phyloP scores from a whole-genome alignment of 148 eudicot species.

The Rhododendron ferrugineum region DNA sequence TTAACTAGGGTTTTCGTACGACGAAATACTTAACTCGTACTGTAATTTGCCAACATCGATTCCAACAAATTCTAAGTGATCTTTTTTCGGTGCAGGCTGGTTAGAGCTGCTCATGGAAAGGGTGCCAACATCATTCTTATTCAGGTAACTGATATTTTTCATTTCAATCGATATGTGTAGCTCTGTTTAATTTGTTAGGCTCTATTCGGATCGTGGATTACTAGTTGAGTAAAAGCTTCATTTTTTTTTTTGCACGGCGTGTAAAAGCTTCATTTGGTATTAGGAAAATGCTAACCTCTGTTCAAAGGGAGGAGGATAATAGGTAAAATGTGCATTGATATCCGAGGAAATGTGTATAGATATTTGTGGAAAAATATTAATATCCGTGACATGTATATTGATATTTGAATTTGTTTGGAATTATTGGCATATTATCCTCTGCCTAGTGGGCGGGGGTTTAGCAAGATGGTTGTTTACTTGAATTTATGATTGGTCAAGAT shows the following conservation, averaged over 20 bases:
- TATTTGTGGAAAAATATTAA: too few relatives aligned
- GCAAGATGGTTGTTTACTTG: background rate
- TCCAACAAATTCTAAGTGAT: background rate
- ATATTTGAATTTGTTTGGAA: too few relatives aligned
- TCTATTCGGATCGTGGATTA: background rate
- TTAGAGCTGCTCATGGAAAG: slow-evolving; percentile 62
- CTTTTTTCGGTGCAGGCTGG: slow-evolving; percentile 49
- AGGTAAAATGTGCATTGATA: too few relatives aligned
- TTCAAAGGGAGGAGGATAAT: too few relatives aligned
- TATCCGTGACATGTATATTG: too few relatives aligned
- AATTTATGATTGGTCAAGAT: background rate
- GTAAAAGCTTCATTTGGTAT: too few relatives aligned
- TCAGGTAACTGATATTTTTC: slow-evolving; percentile 42
- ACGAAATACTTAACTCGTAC: background rate
- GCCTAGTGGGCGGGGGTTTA: too few relatives aligned
- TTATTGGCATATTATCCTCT: too few relatives aligned
- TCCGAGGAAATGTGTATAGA: too few relatives aligned
- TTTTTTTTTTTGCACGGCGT: too few relatives aligned
- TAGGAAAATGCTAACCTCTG: too few relatives aligned
- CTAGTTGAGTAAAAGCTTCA: too few relatives aligned
- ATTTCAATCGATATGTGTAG: background rate
- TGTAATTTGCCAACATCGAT: background rate
- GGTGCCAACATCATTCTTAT: slow-evolving; percentile 78
- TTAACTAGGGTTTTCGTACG: background rate
- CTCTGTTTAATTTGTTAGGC: background rate